Evolutionary conservation across 2,329 filamentous ascomycete genomes (phyloP), one percentile per base, ranked within the genome.

Genomic region (Ilyonectria robusta): DNA sequence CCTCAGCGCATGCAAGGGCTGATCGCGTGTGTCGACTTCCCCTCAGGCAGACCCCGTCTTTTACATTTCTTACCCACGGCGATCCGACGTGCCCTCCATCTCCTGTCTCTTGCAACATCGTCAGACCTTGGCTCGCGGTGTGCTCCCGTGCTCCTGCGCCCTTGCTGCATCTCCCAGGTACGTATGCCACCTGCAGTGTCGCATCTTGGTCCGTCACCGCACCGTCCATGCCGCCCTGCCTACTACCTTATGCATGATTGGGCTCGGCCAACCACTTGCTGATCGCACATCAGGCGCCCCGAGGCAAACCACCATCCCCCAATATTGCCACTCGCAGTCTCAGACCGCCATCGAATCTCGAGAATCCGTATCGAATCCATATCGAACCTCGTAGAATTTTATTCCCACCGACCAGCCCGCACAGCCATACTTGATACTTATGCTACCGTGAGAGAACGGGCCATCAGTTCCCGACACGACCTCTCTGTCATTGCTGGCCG

Each of bases 251-350:
- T 75, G 72, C 73, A 75, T 69, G 70, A 69, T 69, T 51, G 54
- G 59, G 64, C 63, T 67, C 53, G 59, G 56, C 73, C 70, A 72
- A 76, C 71, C 66, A 65, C 66, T 70, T 66, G 59, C 73, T 76
- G 68, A 76, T 74, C 74, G 70, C 71, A 69, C 62, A 60, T 61
- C 63, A 76, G 67, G 58, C 61, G 61, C 53, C 53, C 51, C 54
- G 55, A 62, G 66, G 26, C 61, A 56, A 59, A 68, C n/a, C 63
- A 66, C 65, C 69, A 68, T 66, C 56, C 56, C 48, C 56, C 46
- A 59, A 65, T 54, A 61, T 65, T 47, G 55, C 64, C 51, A 67
- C 62, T 55, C 42, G 31, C 62, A 19, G 42, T 35, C 53, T 33
- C 48, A 19, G 44, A 31, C 44, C 46, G n/a, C 46, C 23, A 26